phyloP scores from a whole-genome alignment of 805 yeast genomes.

The Ogataea pignaliae region DNA sequence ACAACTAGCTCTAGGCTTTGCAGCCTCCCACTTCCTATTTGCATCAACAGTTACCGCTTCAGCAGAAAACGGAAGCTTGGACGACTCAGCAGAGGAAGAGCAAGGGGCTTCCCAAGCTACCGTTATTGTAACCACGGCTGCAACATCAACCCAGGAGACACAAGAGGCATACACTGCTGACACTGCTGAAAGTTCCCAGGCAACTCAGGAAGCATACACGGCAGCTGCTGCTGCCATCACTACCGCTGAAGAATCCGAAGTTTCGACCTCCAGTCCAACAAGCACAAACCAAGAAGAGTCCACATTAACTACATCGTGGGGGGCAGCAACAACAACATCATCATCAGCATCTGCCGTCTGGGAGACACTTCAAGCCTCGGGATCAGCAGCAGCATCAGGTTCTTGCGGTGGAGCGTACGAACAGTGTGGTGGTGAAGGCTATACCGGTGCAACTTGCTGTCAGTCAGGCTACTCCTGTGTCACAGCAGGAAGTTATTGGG shows the following conservation, averaged over 20 bases:
- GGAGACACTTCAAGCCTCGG: neutral
- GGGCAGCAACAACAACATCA: neutral
- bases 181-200: neutral
- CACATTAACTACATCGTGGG: neutral
- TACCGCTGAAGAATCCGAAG: neutral
- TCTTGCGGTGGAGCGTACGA: constrained; percentile 25
- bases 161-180: neutral
- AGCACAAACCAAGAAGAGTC: neutral
- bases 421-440: constrained; percentile 29
- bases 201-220: neutral
- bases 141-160: constrained; percentile 1
- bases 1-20: constrained; percentile 7
- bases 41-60: neutral
- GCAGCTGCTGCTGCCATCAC: neutral
- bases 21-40: constrained; percentile 8
- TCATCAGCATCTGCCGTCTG: neutral
- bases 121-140: constrained; percentile 6
- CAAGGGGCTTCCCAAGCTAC: constrained; percentile 1
- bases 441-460: constrained; percentile 25
- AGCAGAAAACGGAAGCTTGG: constrained; percentile 14
- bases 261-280: neutral
- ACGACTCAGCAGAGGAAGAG: constrained; percentile 8
- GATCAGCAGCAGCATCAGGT: constrained; percentile 4
- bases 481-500: constrained; percentile 25
- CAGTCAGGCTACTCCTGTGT: constrained; percentile 21